Base-by-base conservation (phyloP, 2,329 filamentous ascomycete genomes). In the Cladophialophora bantiana region DNA sequence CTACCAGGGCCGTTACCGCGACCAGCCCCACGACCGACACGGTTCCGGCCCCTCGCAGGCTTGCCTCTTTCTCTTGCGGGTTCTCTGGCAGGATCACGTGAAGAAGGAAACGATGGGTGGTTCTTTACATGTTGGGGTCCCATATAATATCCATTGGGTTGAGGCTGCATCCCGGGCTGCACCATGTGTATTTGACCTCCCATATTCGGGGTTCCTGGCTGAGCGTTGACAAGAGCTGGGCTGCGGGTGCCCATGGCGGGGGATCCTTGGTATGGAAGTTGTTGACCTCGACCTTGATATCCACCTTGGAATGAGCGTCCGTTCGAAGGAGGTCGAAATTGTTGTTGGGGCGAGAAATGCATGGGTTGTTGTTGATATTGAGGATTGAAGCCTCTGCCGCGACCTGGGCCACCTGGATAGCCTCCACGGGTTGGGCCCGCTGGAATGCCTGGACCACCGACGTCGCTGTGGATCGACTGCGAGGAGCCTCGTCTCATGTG, bases 401-500 rank as follows among this genome's bases (percentile, higher is more conserved):
- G 84, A 45, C 85, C 85, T 72, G 83, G 83, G 74, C 83, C 81
- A 59, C 79, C 79, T 66, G 79, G 81, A 74, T 81, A 86, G 68
- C 83, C 82, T 71, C 85, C 85, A 70, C 87, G 85, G 66, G 45
- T 61, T 40, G 48, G 59, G 35, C 20, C 59, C 45, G 66, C 83
- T 83, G 79, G 82, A 77, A 83, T 79, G 74, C 79, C 81, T 75
- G 87, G 86, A 76, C 85, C 88, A 77, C 84, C 86, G 79, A 89
- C 86, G 70, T 94, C 90, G 77, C 87, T 88, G 78, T 94, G 91
- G 70, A 88, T 85, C 26, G 92, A 96, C 75, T 95, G 93, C 42
- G 90, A 90, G 35, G 94, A 97, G 77, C 94, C 91, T 73, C 93
- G 90, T 75, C 94, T 90, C 74, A 92, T 86, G 79, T 98, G 94